These are phyloP conservation scores for Antitrichia curtipendula DNA, from an alignment of 225 moss, liverwort and hornwort species.

Conservation along the genomic window DNA sequence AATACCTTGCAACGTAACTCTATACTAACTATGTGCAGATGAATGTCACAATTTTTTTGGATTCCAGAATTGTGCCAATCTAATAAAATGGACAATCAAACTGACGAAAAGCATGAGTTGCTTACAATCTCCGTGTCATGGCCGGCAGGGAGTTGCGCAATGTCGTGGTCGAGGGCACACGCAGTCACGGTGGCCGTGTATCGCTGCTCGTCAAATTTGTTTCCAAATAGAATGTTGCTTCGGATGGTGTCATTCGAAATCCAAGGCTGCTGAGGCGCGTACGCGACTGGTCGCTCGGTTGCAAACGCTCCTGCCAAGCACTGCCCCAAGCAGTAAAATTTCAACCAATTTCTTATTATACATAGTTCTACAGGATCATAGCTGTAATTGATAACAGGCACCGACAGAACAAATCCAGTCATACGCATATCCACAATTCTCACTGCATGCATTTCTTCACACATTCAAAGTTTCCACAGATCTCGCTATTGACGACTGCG, in stretches of 20 bases:
- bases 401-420: background rate
- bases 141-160: slow-evolving; percentile 43
- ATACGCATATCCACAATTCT: background rate
- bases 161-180: slow-evolving; percentile 74
- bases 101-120: background rate
- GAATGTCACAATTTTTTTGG: background rate
- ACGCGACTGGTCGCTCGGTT: slow-evolving; percentile 32
- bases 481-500: background rate
- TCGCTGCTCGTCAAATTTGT: slow-evolving; percentile 31
- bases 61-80: background rate
- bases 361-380: background rate
- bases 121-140: slow-evolving; percentile 73
- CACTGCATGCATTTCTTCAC: background rate
- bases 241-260: slow-evolving; percentile 53
- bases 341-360: background rate
- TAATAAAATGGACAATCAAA: background rate
- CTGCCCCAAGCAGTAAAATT: background rate
- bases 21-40: background rate
- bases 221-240: slow-evolving; percentile 45
- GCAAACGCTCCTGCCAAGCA: slow-evolving; percentile 31
- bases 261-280: slow-evolving; percentile 81
- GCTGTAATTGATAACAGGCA: no score
- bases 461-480: background rate
- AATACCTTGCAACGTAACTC: background rate
- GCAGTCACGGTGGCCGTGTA: slow-evolving; percentile 33